A percentile compares a stretch with the other conserved stretches of the same genome.
Conservation (phyloP, 257 asterid genomes). For the Capsicum rhomboideum region DNA sequence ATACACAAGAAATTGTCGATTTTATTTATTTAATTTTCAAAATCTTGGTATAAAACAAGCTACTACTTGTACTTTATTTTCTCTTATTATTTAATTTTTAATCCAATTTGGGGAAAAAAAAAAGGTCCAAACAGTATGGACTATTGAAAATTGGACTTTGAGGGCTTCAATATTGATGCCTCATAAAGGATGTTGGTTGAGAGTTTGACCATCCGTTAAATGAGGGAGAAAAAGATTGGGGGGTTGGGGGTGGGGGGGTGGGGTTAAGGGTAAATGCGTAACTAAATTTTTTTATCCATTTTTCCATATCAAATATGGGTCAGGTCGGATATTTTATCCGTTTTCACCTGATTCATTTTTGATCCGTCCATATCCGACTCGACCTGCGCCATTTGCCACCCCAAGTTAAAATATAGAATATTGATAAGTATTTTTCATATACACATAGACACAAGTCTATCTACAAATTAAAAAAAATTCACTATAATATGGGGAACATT, state of each 20-base stretch:
- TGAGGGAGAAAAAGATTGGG: not conserved
- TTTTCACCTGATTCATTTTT: no score
- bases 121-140: not conserved
- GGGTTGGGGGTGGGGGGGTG: not conserved
- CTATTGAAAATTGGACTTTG: not conserved
- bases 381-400: no score
- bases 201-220: slow-evolving; percentile 19
- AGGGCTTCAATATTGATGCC: not conserved
- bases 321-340: no score
- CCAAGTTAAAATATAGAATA: no score
- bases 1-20: not conserved
- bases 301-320: no score
- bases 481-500: no score
- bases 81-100: not conserved
- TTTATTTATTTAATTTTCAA: not conserved
- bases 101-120: not conserved
- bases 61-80: not conserved
- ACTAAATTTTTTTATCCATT: no score
- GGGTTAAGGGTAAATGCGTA: not conserved
- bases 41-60: not conserved
- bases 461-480: no score
- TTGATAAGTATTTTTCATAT: no score
- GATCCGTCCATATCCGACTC: no score
- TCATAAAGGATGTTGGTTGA: slow-evolving; percentile 25
- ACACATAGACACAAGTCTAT: no score